Percentiles rank a stretch among this genome's conserved stretches.
These are phyloP conservation scores for Sclerotinia trifoliorum DNA, from an alignment of 2,329 filamentous ascomycete species.

Conservation along the genomic window DNA sequence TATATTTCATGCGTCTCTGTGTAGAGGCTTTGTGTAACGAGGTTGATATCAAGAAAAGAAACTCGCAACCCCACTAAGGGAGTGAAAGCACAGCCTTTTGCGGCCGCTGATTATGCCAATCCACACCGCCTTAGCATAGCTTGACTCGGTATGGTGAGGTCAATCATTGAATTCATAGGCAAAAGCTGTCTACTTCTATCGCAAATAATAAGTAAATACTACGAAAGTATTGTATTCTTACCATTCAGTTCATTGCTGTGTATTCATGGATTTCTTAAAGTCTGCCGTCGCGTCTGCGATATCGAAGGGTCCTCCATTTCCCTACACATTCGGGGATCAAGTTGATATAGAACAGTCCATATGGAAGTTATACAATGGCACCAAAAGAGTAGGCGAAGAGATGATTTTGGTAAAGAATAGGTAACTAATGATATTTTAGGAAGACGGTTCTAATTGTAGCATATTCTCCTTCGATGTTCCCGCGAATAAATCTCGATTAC, in stretches of 20 bases:
- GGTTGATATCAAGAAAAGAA: too few species aligned
- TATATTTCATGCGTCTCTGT: too few species aligned
- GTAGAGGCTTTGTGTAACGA: too few species aligned
- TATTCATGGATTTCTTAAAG: conserved; percentile 90
- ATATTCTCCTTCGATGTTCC: conserved; percentile 94
- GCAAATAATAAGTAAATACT: conserved; percentile 6
- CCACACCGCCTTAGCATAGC: background rate
- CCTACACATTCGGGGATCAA: conserved; percentile 88
- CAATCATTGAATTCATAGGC: conserved; percentile 8
- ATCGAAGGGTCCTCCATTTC: conserved; percentile 88
- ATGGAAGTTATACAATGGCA: conserved; percentile 95
- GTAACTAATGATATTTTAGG: conserved; percentile 51
- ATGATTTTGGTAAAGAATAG: conserved; percentile 17
- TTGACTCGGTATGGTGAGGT: conserved; percentile 13
- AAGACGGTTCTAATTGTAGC: conserved; percentile 91
- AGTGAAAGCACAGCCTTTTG: background rate
- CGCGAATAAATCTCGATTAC: conserved; percentile 75
- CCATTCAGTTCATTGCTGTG: conserved; percentile 1
- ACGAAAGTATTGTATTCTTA: background rate
- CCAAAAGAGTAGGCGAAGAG: conserved; percentile 63
- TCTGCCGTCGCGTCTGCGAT: conserved; percentile 96
- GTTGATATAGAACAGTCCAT: conserved; percentile 92
- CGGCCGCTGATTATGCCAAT: conserved; percentile 6
- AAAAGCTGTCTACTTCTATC: conserved; percentile 21
- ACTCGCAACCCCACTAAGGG: too few species aligned